A percentile compares a stretch with the other conserved stretches of the same genome.
Conservation (phyloP, 495 filamentous ascomycete genomes). For the Hypomontagnella monticulosa region DNA sequence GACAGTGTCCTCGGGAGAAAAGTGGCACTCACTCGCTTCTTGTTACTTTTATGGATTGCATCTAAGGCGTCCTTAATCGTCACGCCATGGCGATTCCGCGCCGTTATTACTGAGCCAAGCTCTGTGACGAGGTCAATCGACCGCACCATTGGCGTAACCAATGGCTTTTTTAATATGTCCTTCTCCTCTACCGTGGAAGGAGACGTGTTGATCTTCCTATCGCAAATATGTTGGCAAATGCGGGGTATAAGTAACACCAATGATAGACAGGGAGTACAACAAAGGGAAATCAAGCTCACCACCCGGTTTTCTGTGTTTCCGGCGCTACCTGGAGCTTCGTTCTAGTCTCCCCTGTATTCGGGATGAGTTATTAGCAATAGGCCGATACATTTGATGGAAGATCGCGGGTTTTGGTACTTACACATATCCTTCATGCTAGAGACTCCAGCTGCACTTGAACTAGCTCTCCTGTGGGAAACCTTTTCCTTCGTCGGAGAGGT, state of each 20-base stretch:
- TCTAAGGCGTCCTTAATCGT: constrained; percentile 95
- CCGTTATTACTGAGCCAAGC: constrained; percentile 85
- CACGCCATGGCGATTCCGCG: constrained; percentile 88
- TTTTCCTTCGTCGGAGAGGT: constrained; percentile 72
- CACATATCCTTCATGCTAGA: constrained; percentile 87
- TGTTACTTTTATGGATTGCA: constrained; percentile 92
- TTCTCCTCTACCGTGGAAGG: constrained; percentile 78
- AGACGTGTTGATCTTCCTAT: constrained; percentile 91
- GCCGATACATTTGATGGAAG: constrained; percentile 11
- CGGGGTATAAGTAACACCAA: constrained; percentile 1
- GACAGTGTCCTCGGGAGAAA: not conserved
- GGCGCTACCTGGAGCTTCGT: constrained; percentile 81
- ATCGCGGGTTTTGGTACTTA: constrained; percentile 53
- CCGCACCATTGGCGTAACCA: constrained; percentile 84
- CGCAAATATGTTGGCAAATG: constrained; percentile 21
- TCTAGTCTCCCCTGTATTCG: constrained; percentile 70
- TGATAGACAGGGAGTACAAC: not conserved
- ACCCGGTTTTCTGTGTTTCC: constrained; percentile 89
- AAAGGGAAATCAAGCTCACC: constrained; percentile 65
- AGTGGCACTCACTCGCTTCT: constrained; percentile 77
- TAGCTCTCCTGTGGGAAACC: constrained; percentile 66
- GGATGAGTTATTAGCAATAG: constrained; percentile 24
- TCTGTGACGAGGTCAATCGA: constrained; percentile 93
- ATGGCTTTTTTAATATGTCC: constrained; percentile 79
- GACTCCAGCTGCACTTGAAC: constrained; percentile 73